Base-by-base conservation (phyloP, 257 asterid species). In the Phtheirospermum japonicum region DNA sequence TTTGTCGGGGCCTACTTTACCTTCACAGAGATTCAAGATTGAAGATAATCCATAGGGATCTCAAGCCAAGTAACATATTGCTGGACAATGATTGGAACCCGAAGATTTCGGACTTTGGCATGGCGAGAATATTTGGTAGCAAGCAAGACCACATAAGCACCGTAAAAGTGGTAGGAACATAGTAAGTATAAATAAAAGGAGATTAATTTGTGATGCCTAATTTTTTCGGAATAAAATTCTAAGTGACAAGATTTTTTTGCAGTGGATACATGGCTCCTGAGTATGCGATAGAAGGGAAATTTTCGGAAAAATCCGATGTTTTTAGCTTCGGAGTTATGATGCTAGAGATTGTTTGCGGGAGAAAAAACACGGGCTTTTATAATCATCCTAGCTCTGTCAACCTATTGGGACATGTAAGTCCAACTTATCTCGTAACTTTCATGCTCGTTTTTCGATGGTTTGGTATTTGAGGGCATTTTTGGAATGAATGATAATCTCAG, bases 401-500 rank as follows among this genome's bases (percentile, higher is more conserved):
- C 53, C 65, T 59, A 13, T 40, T 59, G 39, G 65, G 65, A n/a
- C 53, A 59, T 59, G 65, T 59, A 59, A 39, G 65, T 56, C n/a
- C n/a, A n/a, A n/a, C n/a, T n/a, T n/a, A n/a, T n/a, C n/a, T n/a
- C n/a, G n/a, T n/a, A n/a, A n/a, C n/a, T n/a, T n/a, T n/a, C n/a
- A n/a, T n/a, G n/a, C n/a, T n/a, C n/a, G n/a, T n/a, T n/a, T n/a
- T n/a, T n/a, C n/a, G n/a, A n/a, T n/a, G n/a, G n/a, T n/a, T n/a
- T n/a, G n/a, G n/a, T n/a, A n/a, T n/a, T n/a, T n/a, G n/a, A n/a
- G n/a, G n/a, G n/a, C n/a, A n/a, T n/a, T n/a, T n/a, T n/a, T n/a
- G n/a, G n/a, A n/a, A n/a, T n/a, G n/a, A n/a, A 33, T 36, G 51
- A 20, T 9, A 23, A 6, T 7, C 52, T 43, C 70, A 83, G 87